Percentiles rank a stretch among this genome's conserved stretches.
These are phyloP conservation scores for Cystobasidium ongulense DNA, from an alignment of 768 basidiomycete genomes.

Conservation along the genomic window DNA sequence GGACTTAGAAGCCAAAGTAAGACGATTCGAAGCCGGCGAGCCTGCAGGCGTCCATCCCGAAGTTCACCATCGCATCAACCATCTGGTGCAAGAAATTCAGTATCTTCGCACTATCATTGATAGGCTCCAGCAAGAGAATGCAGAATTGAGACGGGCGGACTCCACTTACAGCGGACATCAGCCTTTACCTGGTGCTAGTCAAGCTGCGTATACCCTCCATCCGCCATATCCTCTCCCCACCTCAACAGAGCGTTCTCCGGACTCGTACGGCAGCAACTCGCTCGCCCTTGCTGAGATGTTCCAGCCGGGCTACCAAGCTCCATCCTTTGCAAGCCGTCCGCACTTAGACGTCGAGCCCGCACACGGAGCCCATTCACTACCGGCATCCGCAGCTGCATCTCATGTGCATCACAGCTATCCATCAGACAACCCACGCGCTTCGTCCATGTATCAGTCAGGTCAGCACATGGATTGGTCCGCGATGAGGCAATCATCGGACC, in stretches of 20 bases:
- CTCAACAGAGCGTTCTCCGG: not conserved
- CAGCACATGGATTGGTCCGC: not conserved
- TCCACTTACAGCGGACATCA: not conserved
- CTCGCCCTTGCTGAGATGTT: not conserved
- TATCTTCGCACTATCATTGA: slow-evolving; percentile 25
- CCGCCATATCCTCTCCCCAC: not conserved
- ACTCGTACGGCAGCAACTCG: not conserved
- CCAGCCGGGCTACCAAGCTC: not conserved
- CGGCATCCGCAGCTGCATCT: not conserved
- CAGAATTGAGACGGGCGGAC: not conserved
- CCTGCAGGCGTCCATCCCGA: not conserved
- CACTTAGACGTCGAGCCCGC: not conserved
- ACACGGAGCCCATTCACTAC: not conserved
- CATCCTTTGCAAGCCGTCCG: not conserved
- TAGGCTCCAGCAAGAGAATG: slow-evolving; percentile 14
- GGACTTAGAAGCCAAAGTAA: slow-evolving; percentile 31
- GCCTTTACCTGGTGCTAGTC: not conserved
- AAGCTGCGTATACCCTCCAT: not conserved
- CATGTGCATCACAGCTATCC: not conserved
- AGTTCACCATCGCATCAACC: slow-evolving; percentile 6
- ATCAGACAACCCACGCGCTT: not conserved
- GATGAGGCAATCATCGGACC: not conserved
- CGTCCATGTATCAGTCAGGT: not conserved
- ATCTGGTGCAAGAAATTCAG: slow-evolving; percentile 28
- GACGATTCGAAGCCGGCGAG: slow-evolving; percentile 16